A percentile compares a stretch with the other conserved stretches of the same genome.
Conservation (phyloP, 2,329 filamentous ascomycete species). For the Leptographium radiaticola region DNA sequence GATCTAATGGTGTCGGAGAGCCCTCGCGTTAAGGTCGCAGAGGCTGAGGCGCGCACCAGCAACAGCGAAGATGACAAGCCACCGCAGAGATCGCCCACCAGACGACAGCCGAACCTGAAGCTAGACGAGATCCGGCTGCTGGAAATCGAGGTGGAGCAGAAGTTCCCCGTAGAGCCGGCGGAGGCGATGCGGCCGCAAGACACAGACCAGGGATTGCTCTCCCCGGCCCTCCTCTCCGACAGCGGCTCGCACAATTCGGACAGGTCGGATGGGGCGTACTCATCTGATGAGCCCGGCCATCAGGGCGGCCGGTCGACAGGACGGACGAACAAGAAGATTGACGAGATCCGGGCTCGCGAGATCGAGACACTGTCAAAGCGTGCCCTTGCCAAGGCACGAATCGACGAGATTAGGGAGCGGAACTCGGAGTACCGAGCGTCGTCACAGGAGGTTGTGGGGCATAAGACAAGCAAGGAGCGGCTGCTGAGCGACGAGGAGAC, state of each 20-base stretch:
- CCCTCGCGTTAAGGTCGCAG: conserved; percentile 32
- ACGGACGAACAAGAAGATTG: conserved; percentile 30
- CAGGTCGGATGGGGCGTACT: neutral
- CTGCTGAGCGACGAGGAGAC: neutral
- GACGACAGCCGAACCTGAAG: conserved; percentile 23
- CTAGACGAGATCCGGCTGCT: conserved; percentile 28
- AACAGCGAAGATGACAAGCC: neutral
- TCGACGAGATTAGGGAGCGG: conserved; percentile 39
- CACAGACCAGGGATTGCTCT: neutral
- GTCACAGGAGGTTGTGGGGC: neutral
- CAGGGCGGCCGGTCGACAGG: conserved; percentile 5
- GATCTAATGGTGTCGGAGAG: conserved; percentile 43
- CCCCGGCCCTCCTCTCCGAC: neutral
- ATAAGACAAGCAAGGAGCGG: conserved; percentile 17
- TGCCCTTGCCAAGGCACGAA: conserved; percentile 32
- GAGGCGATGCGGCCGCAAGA: neutral
- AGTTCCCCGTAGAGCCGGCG: conserved; percentile 9
- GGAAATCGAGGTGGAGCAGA: conserved; percentile 10
- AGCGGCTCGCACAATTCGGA: neutral
- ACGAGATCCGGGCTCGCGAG: conserved; percentile 33
- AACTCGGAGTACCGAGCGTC: conserved; percentile 28
- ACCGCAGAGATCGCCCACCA: neutral
- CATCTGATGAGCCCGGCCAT: neutral
- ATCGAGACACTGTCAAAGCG: conserved; percentile 29
- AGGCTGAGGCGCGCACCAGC: conserved; percentile 13